Conservation (phyloP, 768 basidiomycete genomes). For the Crassisporium funariophilum region DNA sequence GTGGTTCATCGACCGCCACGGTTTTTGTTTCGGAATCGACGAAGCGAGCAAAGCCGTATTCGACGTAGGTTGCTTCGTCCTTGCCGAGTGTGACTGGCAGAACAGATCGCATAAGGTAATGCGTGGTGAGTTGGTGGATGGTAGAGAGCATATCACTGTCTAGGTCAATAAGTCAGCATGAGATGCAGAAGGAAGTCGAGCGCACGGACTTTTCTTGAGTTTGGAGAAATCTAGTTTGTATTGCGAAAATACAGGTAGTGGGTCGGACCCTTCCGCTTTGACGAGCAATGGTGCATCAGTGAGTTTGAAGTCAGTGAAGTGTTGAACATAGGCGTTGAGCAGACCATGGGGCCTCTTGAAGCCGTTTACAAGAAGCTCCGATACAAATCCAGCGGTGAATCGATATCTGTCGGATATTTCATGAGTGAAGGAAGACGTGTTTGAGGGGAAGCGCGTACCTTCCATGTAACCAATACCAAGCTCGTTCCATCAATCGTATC, state of each 20-base stretch:
- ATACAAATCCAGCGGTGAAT: slow-evolving; percentile 45
- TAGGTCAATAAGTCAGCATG: slow-evolving; percentile 8
- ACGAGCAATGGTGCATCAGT: slow-evolving; percentile 38
- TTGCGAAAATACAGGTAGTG: slow-evolving; percentile 35
- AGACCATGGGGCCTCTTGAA: slow-evolving; percentile 42
- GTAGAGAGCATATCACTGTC: slow-evolving; percentile 39
- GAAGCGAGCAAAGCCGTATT: slow-evolving; percentile 49
- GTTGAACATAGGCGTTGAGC: slow-evolving; percentile 42
- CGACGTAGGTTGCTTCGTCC: slow-evolving; percentile 42
- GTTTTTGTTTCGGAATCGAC: slow-evolving; percentile 39
- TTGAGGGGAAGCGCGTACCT: slow-evolving; percentile 31
- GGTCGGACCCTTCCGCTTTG: slow-evolving; percentile 27
- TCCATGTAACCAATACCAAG: slow-evolving; percentile 49
- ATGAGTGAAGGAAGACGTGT: too few relatives aligned
- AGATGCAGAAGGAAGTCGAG: background rate
- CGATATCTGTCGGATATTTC: too few relatives aligned
- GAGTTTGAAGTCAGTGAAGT: slow-evolving; percentile 40
- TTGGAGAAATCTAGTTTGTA: slow-evolving; percentile 45
- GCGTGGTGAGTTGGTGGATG: slow-evolving; percentile 39
- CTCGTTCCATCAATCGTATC: slow-evolving; percentile 35
- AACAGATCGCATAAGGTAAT: slow-evolving; percentile 45
- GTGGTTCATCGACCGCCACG: slow-evolving; percentile 44
- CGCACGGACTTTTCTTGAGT: slow-evolving; percentile 39
- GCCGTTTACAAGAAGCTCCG: slow-evolving; percentile 40
- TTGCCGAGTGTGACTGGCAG: slow-evolving; percentile 37